These are phyloP conservation scores for Diaporthe citri DNA, from an alignment of 2,329 filamentous ascomycete genomes.

Conservation along the genomic window DNA sequence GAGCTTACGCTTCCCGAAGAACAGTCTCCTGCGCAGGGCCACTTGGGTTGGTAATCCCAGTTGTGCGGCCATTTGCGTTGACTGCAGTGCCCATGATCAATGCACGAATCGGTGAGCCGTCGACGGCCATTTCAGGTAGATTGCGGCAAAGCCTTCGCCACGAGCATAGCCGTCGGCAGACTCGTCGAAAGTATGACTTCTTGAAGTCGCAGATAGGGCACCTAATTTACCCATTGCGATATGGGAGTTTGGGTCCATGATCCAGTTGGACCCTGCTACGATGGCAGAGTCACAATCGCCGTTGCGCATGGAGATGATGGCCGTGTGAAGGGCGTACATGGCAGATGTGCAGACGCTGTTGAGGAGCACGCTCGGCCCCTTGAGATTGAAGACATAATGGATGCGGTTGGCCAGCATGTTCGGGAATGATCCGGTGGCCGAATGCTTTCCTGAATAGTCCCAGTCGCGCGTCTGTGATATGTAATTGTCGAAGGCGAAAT, in stretches of 20 bases:
- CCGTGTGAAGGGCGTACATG: slow-evolving; percentile 44
- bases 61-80: slow-evolving; percentile 53
- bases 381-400: slow-evolving; percentile 53
- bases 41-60: background rate
- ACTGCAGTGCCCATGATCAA: slow-evolving; percentile 53
- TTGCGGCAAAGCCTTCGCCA: slow-evolving; percentile 58
- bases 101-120: slow-evolving; percentile 58
- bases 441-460: slow-evolving; percentile 44
- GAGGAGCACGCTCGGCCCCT: slow-evolving; percentile 56
- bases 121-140: slow-evolving; percentile 63
- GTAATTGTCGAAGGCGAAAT: slow-evolving; percentile 38
- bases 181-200: slow-evolving; percentile 48
- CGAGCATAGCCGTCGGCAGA: slow-evolving; percentile 67
- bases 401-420: slow-evolving; percentile 55
- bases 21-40: slow-evolving; percentile 32
- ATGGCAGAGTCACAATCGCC: slow-evolving; percentile 48
- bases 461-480: background rate
- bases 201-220: slow-evolving; percentile 49
- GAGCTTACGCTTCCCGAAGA: slow-evolving; percentile 24
- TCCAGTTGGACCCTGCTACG: slow-evolving; percentile 48
- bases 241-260: slow-evolving; percentile 47
- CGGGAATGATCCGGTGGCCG: slow-evolving; percentile 50
- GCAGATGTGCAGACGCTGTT: slow-evolving; percentile 55
- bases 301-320: slow-evolving; percentile 54
- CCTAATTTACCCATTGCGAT: slow-evolving; percentile 49